Base-by-base conservation (phyloP, 768 basidiomycete genomes). In the Exidia glandulosa region DNA sequence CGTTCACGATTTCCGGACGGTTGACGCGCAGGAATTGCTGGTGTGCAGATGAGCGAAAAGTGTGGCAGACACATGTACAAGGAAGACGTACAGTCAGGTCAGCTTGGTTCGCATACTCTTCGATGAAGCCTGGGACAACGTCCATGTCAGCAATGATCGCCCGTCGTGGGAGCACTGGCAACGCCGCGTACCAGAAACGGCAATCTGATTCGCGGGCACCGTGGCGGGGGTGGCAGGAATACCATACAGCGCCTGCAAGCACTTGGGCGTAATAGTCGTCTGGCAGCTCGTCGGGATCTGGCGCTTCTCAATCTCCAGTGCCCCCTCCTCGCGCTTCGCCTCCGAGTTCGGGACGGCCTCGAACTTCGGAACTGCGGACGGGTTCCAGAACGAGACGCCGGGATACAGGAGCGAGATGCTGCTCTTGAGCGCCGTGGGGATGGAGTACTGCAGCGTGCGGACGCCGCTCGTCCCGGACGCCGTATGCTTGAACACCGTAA, bases 391-490 rank as follows among this genome's bases (percentile, higher is more conserved):
- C 66, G 82, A 81, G 6, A 85, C 87, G 2, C 87, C 88, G 0
- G 87, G 87, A 0, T 83, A 73, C 32, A 88, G 74, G n/a, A 85
- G 71, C 29, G 81, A 72, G 63, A 89, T 70, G 62, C 86, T 81
- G 0, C 70, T 67, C 45, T 82, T 81, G 33, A 85, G 72, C 3
- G 72, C 71, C 50, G 72, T 66, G 19, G 80, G 85, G 9, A 86
- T 76, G 30, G 83, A 82, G 71, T 87, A 85, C 60, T 76, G 72
- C 41, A 81, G 68, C 27, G 84, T 79, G 61, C 85, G 81, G 57
- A 87, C 71, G 59, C 83, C 71, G 32, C 73, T 74, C 45, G 81
- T 77, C 3, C 75, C 75, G 27, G 80, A 79, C 47, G 67, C 69
- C 2, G 68, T 64, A 64, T 86, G 82, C 30, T 75, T 72, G 69